Conservation (phyloP, 2,329 filamentous ascomycete genomes). For the Sarocladiaceae sp. region DNA sequence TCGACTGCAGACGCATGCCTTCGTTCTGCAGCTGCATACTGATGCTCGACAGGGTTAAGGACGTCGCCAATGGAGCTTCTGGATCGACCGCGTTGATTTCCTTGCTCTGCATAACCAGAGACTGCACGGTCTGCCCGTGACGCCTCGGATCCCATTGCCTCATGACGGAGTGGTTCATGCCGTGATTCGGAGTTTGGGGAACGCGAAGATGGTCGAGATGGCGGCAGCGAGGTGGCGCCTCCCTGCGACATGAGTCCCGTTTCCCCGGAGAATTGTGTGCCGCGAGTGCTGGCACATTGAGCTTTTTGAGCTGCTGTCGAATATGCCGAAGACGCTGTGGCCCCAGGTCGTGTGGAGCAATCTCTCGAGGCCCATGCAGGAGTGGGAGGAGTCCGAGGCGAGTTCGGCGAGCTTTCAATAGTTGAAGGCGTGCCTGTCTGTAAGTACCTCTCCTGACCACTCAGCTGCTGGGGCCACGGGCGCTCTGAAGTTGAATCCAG, state of each 20-base stretch:
- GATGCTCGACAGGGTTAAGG: background rate
- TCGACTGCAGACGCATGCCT: background rate
- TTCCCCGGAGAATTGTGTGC: constrained; percentile 50
- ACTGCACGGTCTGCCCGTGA: background rate
- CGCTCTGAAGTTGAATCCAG: constrained; percentile 29
- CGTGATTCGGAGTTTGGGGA: constrained; percentile 17
- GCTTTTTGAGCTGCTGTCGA: background rate
- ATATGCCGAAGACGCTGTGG: background rate
- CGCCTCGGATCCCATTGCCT: background rate
- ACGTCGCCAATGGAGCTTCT: background rate
- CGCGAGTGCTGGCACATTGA: constrained; percentile 56
- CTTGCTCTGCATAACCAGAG: background rate
- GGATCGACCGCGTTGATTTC: background rate
- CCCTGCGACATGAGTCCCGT: constrained; percentile 62
- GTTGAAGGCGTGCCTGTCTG: constrained; percentile 18
- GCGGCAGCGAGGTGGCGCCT: constrained; percentile 50
- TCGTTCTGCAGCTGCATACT: background rate
- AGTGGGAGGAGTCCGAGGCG: constrained; percentile 30
- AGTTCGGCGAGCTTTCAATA: constrained; percentile 26
- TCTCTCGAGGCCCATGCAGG: constrained; percentile 24
- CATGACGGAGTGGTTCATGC: background rate
- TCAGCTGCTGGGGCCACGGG: constrained; percentile 31
- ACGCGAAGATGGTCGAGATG: constrained; percentile 29
- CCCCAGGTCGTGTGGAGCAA: constrained; percentile 11
- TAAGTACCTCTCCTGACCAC: constrained; percentile 24